These are phyloP conservation scores for Spathaspora gorwiae DNA, from an alignment of 805 yeast species.

Conservation along the genomic window DNA sequence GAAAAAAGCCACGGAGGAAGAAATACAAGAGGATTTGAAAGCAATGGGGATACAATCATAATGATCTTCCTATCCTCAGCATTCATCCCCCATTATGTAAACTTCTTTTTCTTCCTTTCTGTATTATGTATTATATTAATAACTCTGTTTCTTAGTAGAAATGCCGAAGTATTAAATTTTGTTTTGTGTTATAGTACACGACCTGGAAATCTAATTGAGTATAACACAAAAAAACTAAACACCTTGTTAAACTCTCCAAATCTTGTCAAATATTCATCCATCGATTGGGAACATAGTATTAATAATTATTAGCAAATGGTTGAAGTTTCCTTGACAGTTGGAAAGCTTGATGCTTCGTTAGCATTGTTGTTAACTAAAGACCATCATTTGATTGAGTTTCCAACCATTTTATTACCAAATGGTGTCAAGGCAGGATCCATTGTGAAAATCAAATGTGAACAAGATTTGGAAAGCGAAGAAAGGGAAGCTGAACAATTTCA, in stretches of 20 bases:
- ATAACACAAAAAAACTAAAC: too few species aligned
- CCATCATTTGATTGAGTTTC: conserved; percentile 93
- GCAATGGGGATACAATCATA: conserved; percentile 48
- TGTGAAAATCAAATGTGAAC: conserved; percentile 78
- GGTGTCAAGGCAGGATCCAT: conserved; percentile 91
- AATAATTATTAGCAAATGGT: conserved; percentile 45
- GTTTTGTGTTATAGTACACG: too few species aligned
- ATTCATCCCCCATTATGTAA: too few species aligned
- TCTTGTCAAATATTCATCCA: neutral
- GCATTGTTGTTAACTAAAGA: conserved; percentile 86
- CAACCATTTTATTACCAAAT: conserved; percentile 87
- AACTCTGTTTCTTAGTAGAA: too few species aligned
- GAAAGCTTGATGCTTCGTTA: conserved; percentile 90
- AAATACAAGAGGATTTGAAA: conserved; percentile 65
- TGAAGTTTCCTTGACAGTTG: conserved; percentile 90
- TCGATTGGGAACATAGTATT: neutral
- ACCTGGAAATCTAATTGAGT: too few species aligned
- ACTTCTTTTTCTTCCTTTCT: too few species aligned
- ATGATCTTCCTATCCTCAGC: too few species aligned
- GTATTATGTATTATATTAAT: too few species aligned
- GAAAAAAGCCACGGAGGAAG: conserved; percentile 62
- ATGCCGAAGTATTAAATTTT: too few species aligned
- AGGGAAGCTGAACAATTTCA: conserved; percentile 57
- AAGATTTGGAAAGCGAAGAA: conserved; percentile 63
- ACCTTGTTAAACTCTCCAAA: too few species aligned